These are phyloP conservation scores for Aristolochia contorta DNA, from an alignment of 164 flowering plant genomes.

Conservation along the genomic window DNA sequence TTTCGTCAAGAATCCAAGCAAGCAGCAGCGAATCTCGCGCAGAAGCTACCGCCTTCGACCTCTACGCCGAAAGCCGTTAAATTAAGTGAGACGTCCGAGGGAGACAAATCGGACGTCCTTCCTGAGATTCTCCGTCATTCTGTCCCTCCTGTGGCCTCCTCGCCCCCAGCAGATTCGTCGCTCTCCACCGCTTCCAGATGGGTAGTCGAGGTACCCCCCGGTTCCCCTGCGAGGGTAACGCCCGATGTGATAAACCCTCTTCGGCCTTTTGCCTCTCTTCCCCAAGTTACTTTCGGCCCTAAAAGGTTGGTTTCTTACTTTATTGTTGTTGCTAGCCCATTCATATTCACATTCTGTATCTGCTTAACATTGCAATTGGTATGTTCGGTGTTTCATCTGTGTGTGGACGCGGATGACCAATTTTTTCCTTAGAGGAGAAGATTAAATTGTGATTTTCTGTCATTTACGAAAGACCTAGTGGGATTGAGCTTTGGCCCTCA, in stretches of 20 bases:
- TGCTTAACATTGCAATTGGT: background rate
- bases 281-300: conserved; percentile 86
- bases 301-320: conserved; percentile 23
- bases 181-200: conserved; percentile 44
- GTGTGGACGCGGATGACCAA: too few species aligned
- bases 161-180: conserved; percentile 25
- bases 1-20: conserved; percentile 79
- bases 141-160: conserved; percentile 34
- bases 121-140: conserved; percentile 80
- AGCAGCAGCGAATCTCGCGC: conserved; percentile 44
- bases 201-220: conserved; percentile 20
- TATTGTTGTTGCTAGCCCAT: background rate
- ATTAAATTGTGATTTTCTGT: too few species aligned
- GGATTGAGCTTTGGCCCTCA: too few species aligned
- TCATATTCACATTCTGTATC: background rate
- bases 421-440: too few species aligned
- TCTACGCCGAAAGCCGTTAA: conserved; percentile 5
- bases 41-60: conserved; percentile 26
- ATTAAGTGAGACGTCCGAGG: conserved; percentile 4
- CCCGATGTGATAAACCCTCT: conserved; percentile 62
- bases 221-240: conserved; percentile 17
- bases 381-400: too few species aligned
- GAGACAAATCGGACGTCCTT: conserved; percentile 56
- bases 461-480: too few species aligned
- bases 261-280: conserved; percentile 56